Evolutionary conservation across 192 early-diverging fungal species (phyloP), one percentile per base, ranked within the genome.

Genomic region (Obelidium mucronatum): DNA sequence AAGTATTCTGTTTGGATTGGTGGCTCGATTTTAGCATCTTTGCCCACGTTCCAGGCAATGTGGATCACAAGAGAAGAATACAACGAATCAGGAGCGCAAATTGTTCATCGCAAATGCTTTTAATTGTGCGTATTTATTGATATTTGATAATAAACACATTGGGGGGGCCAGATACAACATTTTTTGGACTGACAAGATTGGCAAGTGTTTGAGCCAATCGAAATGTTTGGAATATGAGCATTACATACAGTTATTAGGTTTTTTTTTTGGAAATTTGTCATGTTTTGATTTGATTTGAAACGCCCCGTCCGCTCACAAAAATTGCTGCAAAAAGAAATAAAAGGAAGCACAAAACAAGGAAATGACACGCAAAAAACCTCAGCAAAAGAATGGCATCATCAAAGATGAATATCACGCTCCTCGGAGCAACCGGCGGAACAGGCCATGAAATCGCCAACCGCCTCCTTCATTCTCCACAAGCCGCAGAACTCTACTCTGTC

Each of bases 1-100:
- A 89, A 90, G 70, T 90, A 90, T 81, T 89, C 87, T 62, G 88
- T 86, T 66, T 90, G 88, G 88, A 90, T 90, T 78, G 88, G 88
- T 76, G 88, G 87, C 37, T 90, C 88, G 40, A 89, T 89, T 59
- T 72, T 90, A 40, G 87, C 88, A 26, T 90, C 87, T 6, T 77
- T 89, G 40, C 84, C 85, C 52, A 89, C 88, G 48, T 90, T 90
- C 85, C 88, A 90, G 80, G 78, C 85, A 36, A 90, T 89, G 88
- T 90, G 88, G 88, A 87, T 90, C 81, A 84, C 85, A 36, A 90
- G 89, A 79, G 84, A 84, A 66, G 86, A 88, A 75, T 90, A 89
- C 78, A 86, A 88, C 75, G 87, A 89, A 76, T 79, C 62, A 59
- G 87, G 87, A 79, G 86, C 87, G 35, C 81, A 80, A 26, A 88